A percentile compares a stretch with the other conserved stretches of the same genome.
phyloP scores from a whole-genome alignment of 805 yeast species.

The Ogataea salicorniae region DNA sequence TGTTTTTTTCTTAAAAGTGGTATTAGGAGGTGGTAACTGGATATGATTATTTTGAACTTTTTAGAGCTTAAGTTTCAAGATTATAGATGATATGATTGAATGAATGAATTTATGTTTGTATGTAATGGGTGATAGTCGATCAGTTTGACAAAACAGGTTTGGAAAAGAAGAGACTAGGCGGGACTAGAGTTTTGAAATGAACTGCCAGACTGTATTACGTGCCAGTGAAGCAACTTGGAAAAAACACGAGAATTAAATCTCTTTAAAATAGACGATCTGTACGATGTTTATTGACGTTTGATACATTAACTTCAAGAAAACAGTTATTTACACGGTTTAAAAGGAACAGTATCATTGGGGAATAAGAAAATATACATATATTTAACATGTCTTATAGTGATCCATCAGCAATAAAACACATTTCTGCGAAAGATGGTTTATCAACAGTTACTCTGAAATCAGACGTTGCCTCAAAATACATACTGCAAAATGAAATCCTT shows the following conservation, averaged over 20 bases:
- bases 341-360: neutral
- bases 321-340: neutral
- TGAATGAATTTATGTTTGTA: too few species aligned
- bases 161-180: too few species aligned
- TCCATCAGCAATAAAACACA: conserved; percentile 23
- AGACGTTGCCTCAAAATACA: conserved; percentile 30
- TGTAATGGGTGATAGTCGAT: too few species aligned
- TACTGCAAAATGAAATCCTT: conserved; percentile 29
- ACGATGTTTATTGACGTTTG: neutral
- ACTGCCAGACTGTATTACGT: too few species aligned
- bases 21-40: neutral
- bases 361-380: neutral
- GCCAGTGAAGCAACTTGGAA: too few species aligned
- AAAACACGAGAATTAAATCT: too few species aligned
- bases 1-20: neutral
- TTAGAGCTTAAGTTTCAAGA: too few species aligned
- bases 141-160: too few species aligned
- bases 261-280: too few species aligned
- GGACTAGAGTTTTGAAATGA: too few species aligned
- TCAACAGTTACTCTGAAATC: conserved; percentile 30
- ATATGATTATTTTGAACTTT: too few species aligned
- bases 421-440: conserved; percentile 19
- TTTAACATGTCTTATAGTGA: conserved; percentile 16
- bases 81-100: too few species aligned
- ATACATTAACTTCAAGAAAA: neutral